Evolutionary conservation across 2,329 filamentous ascomycete genomes (phyloP).

Genomic region (Fusarium sp.): DNA sequence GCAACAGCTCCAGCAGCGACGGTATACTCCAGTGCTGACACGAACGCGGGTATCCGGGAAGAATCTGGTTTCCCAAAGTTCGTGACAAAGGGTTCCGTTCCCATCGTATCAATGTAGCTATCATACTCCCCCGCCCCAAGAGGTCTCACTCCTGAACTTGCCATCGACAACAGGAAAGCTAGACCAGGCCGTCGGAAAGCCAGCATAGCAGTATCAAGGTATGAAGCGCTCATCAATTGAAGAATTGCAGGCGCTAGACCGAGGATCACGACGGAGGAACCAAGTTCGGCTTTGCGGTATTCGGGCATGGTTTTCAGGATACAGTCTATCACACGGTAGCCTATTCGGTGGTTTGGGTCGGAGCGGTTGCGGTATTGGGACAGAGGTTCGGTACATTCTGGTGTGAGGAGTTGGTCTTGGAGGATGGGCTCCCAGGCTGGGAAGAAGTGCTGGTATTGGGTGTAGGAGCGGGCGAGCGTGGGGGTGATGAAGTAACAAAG

Average conservation of each 20-base stretch:
- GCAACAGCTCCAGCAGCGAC: constrained; percentile 18
- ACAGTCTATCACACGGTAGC: constrained; percentile 32
- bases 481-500: neutral
- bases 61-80: neutral
- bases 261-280: constrained; percentile 37
- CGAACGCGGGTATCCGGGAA: neutral
- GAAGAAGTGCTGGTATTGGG: constrained; percentile 35
- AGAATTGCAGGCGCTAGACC: constrained; percentile 36
- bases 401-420: constrained; percentile 5
- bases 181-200: constrained; percentile 34
- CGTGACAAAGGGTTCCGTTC: constrained; percentile 3
- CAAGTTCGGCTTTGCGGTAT: constrained; percentile 43
- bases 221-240: constrained; percentile 33
- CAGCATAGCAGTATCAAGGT: constrained; percentile 40
- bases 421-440: constrained; percentile 28
- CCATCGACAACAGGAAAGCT: constrained; percentile 31
- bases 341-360: neutral
- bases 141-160: constrained; percentile 28
- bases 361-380: constrained; percentile 9
- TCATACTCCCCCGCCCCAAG: constrained; percentile 21
- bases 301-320: constrained; percentile 37
- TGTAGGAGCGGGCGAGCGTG: constrained; percentile 14
- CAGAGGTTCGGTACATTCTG: constrained; percentile 4
- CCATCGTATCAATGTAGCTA: constrained; percentile 7
- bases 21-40: constrained; percentile 15